These are phyloP conservation scores for Dipodascus geniculatus DNA, from an alignment of 805 yeast genomes.

Conservation along the genomic window DNA sequence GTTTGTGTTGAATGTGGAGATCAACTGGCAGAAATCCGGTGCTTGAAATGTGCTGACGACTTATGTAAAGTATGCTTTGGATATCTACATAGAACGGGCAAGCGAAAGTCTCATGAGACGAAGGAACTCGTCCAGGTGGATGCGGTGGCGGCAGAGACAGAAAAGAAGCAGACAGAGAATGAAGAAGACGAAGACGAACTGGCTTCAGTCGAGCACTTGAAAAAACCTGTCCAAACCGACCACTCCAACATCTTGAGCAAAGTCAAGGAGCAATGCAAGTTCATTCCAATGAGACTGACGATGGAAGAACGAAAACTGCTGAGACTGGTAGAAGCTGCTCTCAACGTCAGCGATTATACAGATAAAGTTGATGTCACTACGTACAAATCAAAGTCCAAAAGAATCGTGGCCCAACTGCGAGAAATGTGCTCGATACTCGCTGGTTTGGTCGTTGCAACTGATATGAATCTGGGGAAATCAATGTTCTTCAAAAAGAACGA, in stretches of 20 bases:
- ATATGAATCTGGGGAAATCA: conserved; percentile 56
- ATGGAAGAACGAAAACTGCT: conserved; percentile 58
- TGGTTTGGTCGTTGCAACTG: conserved; percentile 68
- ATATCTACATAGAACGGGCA: conserved; percentile 58
- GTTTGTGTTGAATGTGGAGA: conserved; percentile 63
- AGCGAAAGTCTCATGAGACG: conserved; percentile 20
- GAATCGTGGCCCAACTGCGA: conserved; percentile 59
- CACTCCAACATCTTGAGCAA: conserved; percentile 11
- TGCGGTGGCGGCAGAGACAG: not conserved
- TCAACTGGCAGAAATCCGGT: conserved; percentile 54
- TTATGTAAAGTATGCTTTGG: conserved; percentile 63
- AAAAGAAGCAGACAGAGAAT: conserved; percentile 3
- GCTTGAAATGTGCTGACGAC: conserved; percentile 51
- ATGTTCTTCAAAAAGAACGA: conserved; percentile 50
- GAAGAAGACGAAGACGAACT: conserved; percentile 13
- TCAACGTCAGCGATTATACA: conserved; percentile 69
- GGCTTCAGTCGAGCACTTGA: conserved; percentile 1
- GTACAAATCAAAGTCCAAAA: conserved; percentile 53
- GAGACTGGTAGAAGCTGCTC: conserved; percentile 59
- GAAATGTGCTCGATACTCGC: conserved; percentile 72
- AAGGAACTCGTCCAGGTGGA: conserved; percentile 11
- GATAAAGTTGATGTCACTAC: conserved; percentile 64
- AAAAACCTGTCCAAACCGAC: conserved; percentile 2
- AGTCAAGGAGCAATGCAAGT: conserved; percentile 31
- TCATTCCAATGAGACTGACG: conserved; percentile 59